Percentiles rank a stretch among this genome's conserved stretches.
These are phyloP conservation scores for Fusarium annulatum DNA, from an alignment of 2,329 filamentous ascomycete genomes.

Conservation along the genomic window DNA sequence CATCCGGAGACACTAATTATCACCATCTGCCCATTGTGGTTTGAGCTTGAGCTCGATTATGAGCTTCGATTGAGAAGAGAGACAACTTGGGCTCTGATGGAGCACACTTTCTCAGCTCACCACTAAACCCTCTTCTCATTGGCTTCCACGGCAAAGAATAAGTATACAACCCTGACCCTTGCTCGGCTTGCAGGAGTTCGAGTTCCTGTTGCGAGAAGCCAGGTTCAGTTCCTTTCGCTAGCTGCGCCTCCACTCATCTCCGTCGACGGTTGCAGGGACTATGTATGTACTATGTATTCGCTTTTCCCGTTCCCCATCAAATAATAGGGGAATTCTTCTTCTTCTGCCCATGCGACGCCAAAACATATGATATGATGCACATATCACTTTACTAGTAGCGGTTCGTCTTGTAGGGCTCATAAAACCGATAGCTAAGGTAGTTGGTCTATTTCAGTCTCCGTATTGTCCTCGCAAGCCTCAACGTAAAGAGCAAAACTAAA, in stretches of 20 bases:
- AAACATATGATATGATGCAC: slow-evolving; percentile 6
- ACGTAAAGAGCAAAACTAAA: background rate
- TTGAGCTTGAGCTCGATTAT: background rate
- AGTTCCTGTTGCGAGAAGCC: background rate
- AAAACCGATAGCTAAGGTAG: background rate
- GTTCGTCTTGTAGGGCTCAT: background rate
- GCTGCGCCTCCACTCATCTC: slow-evolving; percentile 36
- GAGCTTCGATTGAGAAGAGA: slow-evolving; percentile 1
- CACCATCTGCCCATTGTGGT: background rate
- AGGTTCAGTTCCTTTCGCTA: slow-evolving; percentile 7
- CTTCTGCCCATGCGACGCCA: background rate
- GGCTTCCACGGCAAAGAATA: slow-evolving; percentile 5
- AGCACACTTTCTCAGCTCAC: background rate
- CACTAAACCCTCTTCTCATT: slow-evolving; percentile 5
- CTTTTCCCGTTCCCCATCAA: slow-evolving; percentile 1
- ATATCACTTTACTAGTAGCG: background rate
- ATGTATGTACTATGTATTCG: background rate
- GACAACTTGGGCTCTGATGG: background rate
- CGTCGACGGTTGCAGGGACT: slow-evolving; percentile 23
- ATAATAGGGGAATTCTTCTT: slow-evolving; percentile 16
- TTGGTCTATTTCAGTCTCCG: background rate
- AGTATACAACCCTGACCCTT: slow-evolving; percentile 15
- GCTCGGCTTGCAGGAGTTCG: slow-evolving; percentile 28
- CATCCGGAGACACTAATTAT: background rate
- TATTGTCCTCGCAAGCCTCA: slow-evolving; percentile 3